Base-by-base conservation (phyloP, 2,329 filamentous ascomycete species). In the Emmonsiellopsis sp. region DNA sequence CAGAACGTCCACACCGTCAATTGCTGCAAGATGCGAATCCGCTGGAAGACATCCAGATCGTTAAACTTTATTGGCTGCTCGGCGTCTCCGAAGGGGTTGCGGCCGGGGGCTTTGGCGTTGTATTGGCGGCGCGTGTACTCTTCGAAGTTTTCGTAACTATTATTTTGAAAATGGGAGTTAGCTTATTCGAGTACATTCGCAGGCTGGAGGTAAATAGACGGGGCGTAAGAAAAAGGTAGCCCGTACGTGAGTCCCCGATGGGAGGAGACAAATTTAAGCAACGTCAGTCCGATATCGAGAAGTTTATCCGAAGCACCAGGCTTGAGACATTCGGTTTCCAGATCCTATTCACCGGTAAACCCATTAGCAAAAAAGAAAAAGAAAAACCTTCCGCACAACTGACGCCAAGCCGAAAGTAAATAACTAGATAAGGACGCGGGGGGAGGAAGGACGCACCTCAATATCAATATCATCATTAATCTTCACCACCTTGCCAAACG, bases 51-150 rank as follows among this genome's bases (percentile, higher is more conserved):
- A 69, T 95, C 87, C 53, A 98, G 88, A 45, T 90, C 83, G 58
- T 82, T 74, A 65, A 98, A 98, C 51, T 79, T 86, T 36, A 76
- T 77, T 1, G 88, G 84, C 5, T 77, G 72, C 61, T 93, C 88
- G 2, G 84, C 86, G 27, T 81, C 77, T 46, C 92, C 92, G 63
- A 95, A 96, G 0, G 92, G 92, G 64, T 96, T 97, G 52, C 81
- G 69, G 46, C 69, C 59, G 2, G 90, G 86, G 2, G 86, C 84
- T 71, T 89, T 95, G n/a, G 84, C 79, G 51, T 86, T 72, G 68
- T 90, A 98, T 69, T 96, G 91, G 55, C 90, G 86, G 61, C 90
- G 84, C 36, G 90, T 86, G 67, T 96, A 95, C 64, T 96, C 90
- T 66, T 97, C 90, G 62, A 97, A 95, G 48, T 93, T 85, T 3